Conservation (phyloP, 768 basidiomycete genomes). For the Tylopilus subfusipes region DNA sequence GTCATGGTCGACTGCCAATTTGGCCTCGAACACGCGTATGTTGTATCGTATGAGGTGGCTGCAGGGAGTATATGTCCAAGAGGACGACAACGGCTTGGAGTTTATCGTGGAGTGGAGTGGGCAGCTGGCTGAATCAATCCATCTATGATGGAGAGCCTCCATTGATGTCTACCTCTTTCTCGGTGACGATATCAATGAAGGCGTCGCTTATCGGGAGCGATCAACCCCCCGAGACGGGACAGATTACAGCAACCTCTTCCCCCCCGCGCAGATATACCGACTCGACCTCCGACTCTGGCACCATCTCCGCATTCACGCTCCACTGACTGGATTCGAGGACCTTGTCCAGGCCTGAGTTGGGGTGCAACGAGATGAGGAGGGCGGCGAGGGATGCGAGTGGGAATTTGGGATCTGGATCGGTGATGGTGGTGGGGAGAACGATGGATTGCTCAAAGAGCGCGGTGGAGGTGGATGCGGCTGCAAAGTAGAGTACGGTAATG, state of each 20-base stretch:
- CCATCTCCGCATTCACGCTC: constrained; percentile 82
- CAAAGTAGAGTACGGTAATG: constrained; percentile 53
- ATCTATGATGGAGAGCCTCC: no score
- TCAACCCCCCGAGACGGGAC: constrained; percentile 78
- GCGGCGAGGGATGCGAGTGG: constrained; percentile 48
- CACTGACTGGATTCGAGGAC: constrained; percentile 63
- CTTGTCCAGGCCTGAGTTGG: constrained; percentile 45
- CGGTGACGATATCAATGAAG: no score
- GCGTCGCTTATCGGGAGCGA: no score
- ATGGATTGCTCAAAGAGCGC: constrained; percentile 53
- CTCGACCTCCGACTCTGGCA: constrained; percentile 47
- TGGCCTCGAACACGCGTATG: no score
- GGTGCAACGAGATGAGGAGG: constrained; percentile 54
- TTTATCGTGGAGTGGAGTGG: no score
- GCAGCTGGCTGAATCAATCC: no score
- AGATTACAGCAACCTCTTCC: constrained; percentile 77
- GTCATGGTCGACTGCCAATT: no score
- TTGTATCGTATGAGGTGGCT: no score
- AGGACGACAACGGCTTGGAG: no score
- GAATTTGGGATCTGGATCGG: constrained; percentile 19
- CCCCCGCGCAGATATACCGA: constrained; percentile 54
- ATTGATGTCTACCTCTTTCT: no score
- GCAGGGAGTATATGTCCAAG: no score
- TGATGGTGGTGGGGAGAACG: constrained; percentile 42
- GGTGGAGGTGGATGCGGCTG: constrained; percentile 68